Evolutionary conservation across 305 asterid genomes (phyloP).

Genomic region (Fraxinus platypoda): DNA sequence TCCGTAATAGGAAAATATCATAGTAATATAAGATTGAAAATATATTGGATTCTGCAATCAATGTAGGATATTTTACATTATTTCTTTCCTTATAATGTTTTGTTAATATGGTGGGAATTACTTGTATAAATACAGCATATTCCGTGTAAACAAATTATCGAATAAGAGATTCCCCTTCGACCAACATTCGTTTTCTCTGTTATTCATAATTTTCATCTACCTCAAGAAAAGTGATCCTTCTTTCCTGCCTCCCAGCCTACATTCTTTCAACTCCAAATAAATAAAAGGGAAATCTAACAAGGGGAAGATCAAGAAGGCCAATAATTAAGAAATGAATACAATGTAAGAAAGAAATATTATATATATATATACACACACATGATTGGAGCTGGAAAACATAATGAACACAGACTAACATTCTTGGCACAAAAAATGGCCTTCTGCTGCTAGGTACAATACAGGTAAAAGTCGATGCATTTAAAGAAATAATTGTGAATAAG

Average conservation of each 20-base stretch:
- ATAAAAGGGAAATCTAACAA: not conserved
- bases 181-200: not conserved
- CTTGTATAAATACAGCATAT: not conserved
- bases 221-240: not conserved
- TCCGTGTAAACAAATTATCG: too few species aligned
- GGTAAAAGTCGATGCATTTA: slow-evolving; percentile 16
- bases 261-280: not conserved
- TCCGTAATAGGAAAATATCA: not conserved
- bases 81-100: not conserved
- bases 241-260: not conserved
- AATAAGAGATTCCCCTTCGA: too few species aligned
- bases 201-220: not conserved
- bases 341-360: not conserved
- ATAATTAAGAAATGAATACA: not conserved
- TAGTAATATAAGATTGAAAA: not conserved
- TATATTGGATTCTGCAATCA: not conserved
- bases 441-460: slow-evolving; percentile 18
- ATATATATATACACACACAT: not conserved
- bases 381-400: not conserved
- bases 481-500: not conserved
- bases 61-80: not conserved
- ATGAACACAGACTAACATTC: not conserved
- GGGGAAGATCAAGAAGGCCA: not conserved
- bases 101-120: not conserved
- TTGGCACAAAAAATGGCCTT: slow-evolving; percentile 14